phyloP scores from a whole-genome alignment of 331 rosid species.

The Spiraea crenata region DNA sequence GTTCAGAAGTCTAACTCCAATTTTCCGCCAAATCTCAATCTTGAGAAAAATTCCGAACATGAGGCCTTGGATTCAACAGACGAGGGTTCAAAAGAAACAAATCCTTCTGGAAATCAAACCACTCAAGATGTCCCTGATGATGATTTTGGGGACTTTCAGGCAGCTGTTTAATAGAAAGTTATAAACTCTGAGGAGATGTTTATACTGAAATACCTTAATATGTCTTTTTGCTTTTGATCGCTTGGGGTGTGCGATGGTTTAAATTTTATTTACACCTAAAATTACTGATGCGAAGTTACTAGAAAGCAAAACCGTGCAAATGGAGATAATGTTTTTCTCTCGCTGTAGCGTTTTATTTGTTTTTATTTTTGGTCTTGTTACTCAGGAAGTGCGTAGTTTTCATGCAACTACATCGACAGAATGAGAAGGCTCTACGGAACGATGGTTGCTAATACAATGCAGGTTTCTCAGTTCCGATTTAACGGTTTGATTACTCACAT shows the following conservation, averaged over 20 bases:
- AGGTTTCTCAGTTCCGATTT: too few species aligned
- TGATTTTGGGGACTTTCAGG: constrained; percentile 92
- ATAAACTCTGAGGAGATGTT: constrained; percentile 16
- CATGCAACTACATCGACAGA: too few species aligned
- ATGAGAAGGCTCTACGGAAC: too few species aligned
- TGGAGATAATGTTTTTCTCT: too few species aligned
- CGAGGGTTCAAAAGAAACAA: constrained; percentile 31
- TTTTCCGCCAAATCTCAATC: constrained; percentile 41
- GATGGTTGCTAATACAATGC: too few species aligned
- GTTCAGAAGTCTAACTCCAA: constrained; percentile 39
- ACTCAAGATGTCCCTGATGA: constrained; percentile 69
- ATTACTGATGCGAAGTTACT: constrained; percentile 16
- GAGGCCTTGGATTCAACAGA: constrained; percentile 33
- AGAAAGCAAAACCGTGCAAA: constrained; percentile 1
- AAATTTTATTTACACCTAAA: constrained; percentile 15
- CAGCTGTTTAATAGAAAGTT: constrained; percentile 50
- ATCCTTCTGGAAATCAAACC: constrained; percentile 42
- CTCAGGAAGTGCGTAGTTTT: too few species aligned
- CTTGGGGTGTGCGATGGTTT: constrained; percentile 25
- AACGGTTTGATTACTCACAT: too few species aligned
- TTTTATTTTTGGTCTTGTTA: too few species aligned
- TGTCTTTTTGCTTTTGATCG: constrained; percentile 18
- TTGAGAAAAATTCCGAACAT: constrained; percentile 41
- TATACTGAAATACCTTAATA: constrained; percentile 11
- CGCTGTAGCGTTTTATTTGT: neutral